These are phyloP conservation scores for Ceratobasidium sp. DNA, from an alignment of 1,284 basidiomycete genomes.

Conservation along the genomic window DNA sequence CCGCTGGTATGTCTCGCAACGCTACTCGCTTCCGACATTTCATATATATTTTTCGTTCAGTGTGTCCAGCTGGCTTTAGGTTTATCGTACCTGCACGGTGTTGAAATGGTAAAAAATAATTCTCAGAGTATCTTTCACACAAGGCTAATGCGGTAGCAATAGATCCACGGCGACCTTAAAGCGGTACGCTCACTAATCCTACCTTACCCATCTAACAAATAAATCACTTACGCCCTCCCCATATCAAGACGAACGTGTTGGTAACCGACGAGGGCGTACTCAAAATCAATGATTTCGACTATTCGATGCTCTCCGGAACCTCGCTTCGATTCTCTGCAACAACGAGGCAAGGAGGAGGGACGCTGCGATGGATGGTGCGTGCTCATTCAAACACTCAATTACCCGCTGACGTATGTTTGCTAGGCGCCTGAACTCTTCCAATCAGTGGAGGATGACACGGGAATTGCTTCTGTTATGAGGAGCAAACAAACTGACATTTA, in stretches of 20 bases:
- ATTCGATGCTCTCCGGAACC: neutral
- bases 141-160: neutral
- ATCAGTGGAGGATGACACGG: too few species aligned
- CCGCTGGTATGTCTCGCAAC: neutral
- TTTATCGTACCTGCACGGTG: neutral
- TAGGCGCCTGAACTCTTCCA: too few species aligned
- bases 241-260: conserved; percentile 14
- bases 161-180: conserved; percentile 24
- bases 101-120: neutral
- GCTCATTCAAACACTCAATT: too few species aligned
- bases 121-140: neutral
- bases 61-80: conserved; percentile 5
- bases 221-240: neutral
- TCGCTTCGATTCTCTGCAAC: neutral
- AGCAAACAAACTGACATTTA: too few species aligned
- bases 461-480: too few species aligned
- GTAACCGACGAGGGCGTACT: neutral
- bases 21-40: neutral
- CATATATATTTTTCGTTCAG: neutral
- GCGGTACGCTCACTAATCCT: neutral
- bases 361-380: too few species aligned
- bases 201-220: too few species aligned
- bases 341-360: too few species aligned
- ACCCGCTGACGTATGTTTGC: too few species aligned
- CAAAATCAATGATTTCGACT: conserved; percentile 3